These are phyloP conservation scores for Amaranthus hypochondriacus DNA, from an alignment of 148 eudicot genomes.

Conservation along the genomic window DNA sequence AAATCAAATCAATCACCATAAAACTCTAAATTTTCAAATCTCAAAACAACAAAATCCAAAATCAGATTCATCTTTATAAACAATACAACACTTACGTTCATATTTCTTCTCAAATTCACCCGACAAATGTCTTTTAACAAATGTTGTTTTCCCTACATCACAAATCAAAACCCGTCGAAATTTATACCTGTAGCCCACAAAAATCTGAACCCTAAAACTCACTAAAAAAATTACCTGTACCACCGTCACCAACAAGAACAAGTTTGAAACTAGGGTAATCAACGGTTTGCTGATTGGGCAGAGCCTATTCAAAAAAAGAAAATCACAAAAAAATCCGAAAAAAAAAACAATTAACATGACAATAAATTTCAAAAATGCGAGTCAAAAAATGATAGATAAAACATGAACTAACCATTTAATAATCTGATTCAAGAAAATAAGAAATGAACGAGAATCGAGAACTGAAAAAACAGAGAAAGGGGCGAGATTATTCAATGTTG, in stretches of 20 bases:
- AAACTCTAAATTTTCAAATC: neutral
- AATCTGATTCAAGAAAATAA: too few species aligned
- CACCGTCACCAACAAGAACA: slow-evolving; percentile 79
- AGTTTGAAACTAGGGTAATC: slow-evolving; percentile 76
- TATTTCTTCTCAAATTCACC: slow-evolving; percentile 77
- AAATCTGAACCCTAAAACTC: too few species aligned
- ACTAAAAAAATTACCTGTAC: slow-evolving; percentile 39
- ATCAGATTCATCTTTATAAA: neutral
- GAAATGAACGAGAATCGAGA: neutral
- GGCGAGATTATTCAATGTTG: neutral
- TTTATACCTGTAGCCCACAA: neutral
- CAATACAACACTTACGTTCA: slow-evolving; percentile 42
- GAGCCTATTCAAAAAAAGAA: slow-evolving; percentile 34
- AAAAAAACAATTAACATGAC: too few species aligned
- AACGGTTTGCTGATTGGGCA: slow-evolving; percentile 70
- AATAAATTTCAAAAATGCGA: too few species aligned
- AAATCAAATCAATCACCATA: neutral
- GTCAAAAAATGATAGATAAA: neutral
- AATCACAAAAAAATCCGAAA: neutral
- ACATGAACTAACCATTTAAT: slow-evolving; percentile 12
- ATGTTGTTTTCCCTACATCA: slow-evolving; percentile 52
- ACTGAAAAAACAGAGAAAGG: neutral
- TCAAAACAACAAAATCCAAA: too few species aligned
- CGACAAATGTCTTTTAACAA: slow-evolving; percentile 62
- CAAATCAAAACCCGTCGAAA: neutral